A percentile compares a stretch with the other conserved stretches of the same genome.
Evolutionary conservation across 2,329 filamentous ascomycete species (phyloP).

Genomic region (Beauveria caledonica): DNA sequence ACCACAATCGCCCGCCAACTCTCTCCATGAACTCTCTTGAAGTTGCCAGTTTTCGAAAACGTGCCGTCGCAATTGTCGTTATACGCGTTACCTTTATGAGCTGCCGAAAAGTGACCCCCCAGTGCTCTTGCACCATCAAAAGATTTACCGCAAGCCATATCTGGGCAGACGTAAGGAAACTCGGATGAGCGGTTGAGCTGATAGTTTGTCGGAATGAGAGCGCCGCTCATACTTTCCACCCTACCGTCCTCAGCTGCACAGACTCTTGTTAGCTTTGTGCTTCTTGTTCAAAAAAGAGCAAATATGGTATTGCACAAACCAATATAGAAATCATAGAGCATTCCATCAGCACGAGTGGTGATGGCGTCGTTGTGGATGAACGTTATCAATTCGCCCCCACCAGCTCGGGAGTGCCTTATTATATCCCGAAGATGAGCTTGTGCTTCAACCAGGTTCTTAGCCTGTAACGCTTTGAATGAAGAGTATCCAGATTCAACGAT

Average conservation of each 20-base stretch:
- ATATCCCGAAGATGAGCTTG: not conserved
- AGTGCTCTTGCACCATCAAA: constrained; percentile 12
- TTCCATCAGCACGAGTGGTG: not conserved
- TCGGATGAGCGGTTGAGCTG: not conserved
- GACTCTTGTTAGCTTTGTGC: not conserved
- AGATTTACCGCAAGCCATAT: constrained; percentile 19
- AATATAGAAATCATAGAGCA: not conserved
- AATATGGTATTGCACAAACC: not conserved
- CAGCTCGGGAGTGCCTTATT: too few species aligned
- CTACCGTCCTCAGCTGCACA: not conserved
- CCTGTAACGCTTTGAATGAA: not conserved
- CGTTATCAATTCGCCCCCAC: not conserved
- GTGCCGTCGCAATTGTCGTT: constrained; percentile 29
- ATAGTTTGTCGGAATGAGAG: constrained; percentile 23
- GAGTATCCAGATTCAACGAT: not conserved
- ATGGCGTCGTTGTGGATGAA: not conserved
- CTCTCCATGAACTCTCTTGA: not conserved
- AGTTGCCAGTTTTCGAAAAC: constrained; percentile 18
- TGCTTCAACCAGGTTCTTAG: not conserved
- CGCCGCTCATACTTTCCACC: constrained; percentile 16
- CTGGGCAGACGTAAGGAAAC: constrained; percentile 22
- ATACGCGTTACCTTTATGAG: constrained; percentile 16
- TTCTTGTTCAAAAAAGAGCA: not conserved
- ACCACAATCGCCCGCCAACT: constrained; percentile 17
- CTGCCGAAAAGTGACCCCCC: constrained; percentile 12